Base-by-base conservation (phyloP, 306 rosid species). In the Vigna radiata region DNA sequence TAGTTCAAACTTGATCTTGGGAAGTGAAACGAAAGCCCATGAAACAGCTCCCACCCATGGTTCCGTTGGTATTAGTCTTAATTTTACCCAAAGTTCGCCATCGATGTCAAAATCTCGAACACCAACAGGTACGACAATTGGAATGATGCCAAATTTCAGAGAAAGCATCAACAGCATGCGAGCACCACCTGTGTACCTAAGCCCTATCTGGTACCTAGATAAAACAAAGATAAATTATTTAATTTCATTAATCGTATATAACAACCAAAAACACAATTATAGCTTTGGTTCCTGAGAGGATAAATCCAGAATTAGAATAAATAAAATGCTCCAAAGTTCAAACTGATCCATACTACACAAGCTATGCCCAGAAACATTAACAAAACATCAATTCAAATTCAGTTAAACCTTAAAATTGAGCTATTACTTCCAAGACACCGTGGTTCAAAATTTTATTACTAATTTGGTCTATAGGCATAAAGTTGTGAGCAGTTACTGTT, bases 11-110 rank as follows among this genome's bases (percentile, higher is more conserved):
- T 96, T 96, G 92, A 96, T 96, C 80, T 91, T 96, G 68, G 99
- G 99, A 83, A 96, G 97, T 54, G 97, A 87, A 90, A 92, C 99
- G 81, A 96, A 96, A 68, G 99, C 99, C 99, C 99, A 96, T 27
- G 89, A 85, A 82, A 66, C 98, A 74, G 99, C 99, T 73, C 99
- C 99, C 17, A 96, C 99, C 91, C 94, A 96, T 80, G 99, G 99
- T 58, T 78, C 92, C 15, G 92, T 86, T 5, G 99, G 99, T 81
- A 96, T 92, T 52, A 96, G 75, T 47, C 98, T 85, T 65, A 96
- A 72, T 81, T 92, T 96, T 80, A 96, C 97, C 99, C 99, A 96
- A 82, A 96, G 91, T 77, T 96, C 99, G 59, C 99, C 99, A 71
- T 96, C 99, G 65, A 96, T 91, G 85, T 96, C 99, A 79, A 96